Evolutionary conservation across 228 moss, liverwort and hornwort genomes (phyloP), one percentile per base, ranked within the genome.

Genomic region (Sphagnum magellanicum): DNA sequence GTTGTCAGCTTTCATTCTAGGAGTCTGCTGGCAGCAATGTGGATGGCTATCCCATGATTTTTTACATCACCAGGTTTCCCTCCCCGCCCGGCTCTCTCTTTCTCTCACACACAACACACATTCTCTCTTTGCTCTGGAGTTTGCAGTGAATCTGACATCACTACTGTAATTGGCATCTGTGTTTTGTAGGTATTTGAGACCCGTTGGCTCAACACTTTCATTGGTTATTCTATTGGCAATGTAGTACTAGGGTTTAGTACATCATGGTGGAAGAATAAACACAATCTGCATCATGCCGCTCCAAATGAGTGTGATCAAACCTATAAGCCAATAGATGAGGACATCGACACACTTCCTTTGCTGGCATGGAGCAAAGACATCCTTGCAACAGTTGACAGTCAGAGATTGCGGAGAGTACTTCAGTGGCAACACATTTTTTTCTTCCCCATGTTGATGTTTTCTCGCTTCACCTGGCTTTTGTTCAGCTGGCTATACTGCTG

Each of bases 351-450:
- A 17, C 84, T 97, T 1, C 93, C 97, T 50, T 68, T 93, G 16
- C 70, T 97, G 70, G 97, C 97, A 16, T 98, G 97, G 97, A 98
- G 97, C 76, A 87, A 90, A 67, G 97, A 98, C 62, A 90, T 97
- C 65, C 77, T 93, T 63, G 90, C 89, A 6, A 97, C 93, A 2
- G 93, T 97, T 61, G 83, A 91, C 71, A 91, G 83, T 66, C 73
- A 87, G 74, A 49, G 81, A 5, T 82, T 88, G 75, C 67, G 85
- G 81, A 88, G 83, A 11, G 76, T 93, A 63, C 88, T 98, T 13
- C 78, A 81, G 79, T 81, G 90, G 47, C 97, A 98, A 49, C 97
- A 93, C 70, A 72, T 98, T 6, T 85, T 98, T 65, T 93, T 98
- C 63, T 74, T 92, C 71, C 87, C 88, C 15, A 79, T 98, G 47